Base-by-base conservation (phyloP, 176 grass and related monocot genomes). In the Rhipidocladum racemiflorum region DNA sequence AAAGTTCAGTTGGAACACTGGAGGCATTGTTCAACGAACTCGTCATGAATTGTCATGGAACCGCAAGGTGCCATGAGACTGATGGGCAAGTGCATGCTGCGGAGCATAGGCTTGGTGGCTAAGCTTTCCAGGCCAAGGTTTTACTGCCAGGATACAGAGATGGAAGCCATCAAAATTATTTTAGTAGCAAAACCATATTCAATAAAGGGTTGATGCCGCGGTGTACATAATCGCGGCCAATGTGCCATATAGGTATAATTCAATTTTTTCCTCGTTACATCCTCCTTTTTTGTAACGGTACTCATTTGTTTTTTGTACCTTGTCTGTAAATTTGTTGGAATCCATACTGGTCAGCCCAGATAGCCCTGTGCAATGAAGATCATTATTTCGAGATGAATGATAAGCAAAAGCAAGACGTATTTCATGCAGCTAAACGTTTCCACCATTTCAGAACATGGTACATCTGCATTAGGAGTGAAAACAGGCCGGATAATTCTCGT, bases 181-280 rank as follows among this genome's bases (percentile, higher is more conserved):
- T 81, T 46, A 74, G 71, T 63, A 78, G 59, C 20, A 11, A 78
- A 89, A 87, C 6, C 10, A 80, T 34, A 76, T 72, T 59, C 61
- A 81, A 90, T 90, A 90, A 92, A 90, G 84, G 70, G 77, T 61
- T 82, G 84, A 8, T 85, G 87, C 87, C 90, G 87, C 85, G 82
- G 77, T 83, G 80, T 88, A 90, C 74, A 90, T 86, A 85, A 87
- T 88, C 78, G 70, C 45, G 55, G 82, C 17, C 82, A 86, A 61
- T 77, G 69, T 71, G 65, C 67, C 70, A 93, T 71, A 87, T 86
- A 65, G 73, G 78, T 88, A 88, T 83, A 80, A 82, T 91, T 88
- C 85, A 67, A 38, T 79, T 91, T 86, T 79, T 75, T 54, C 45
- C 74, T 76, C 30, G 18, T 62, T 79, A 72, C 24, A 32, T 80